Evolutionary conservation across 148 eudicot genomes (phyloP).

Genomic region (Suaeda aralocaspica): DNA sequence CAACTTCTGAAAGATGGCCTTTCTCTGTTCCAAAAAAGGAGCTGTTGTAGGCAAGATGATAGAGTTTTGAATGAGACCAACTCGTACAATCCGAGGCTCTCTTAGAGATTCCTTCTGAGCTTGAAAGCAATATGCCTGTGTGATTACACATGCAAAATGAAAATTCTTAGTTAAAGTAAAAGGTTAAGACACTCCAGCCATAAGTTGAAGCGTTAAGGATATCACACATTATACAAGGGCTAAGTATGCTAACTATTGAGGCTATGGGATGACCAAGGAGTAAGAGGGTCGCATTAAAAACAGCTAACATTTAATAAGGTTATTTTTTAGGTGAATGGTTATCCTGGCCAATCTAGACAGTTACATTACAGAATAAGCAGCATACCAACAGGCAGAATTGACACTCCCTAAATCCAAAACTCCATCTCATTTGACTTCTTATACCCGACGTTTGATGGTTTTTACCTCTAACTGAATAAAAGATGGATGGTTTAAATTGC

Average conservation of each 20-base stretch:
- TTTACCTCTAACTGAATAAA: neutral
- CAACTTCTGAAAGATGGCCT: constrained; percentile 71
- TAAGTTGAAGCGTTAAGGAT: neutral
- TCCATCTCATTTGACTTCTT: neutral
- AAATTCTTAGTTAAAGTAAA: neutral
- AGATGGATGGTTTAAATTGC: neutral
- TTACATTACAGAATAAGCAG: neutral
- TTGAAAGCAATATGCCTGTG: constrained; percentile 66
- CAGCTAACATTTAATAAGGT: neutral
- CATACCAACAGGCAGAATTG: neutral
- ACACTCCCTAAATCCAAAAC: neutral
- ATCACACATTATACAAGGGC: neutral
- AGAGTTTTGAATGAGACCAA: constrained; percentile 85
- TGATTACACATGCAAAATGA: neutral
- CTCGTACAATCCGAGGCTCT: constrained; percentile 73
- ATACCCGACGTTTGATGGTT: neutral
- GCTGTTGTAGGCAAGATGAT: constrained; percentile 72
- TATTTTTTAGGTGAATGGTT: neutral
- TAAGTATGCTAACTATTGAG: neutral
- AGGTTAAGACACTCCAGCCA: neutral
- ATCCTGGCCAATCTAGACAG: neutral
- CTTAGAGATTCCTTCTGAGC: constrained; percentile 81
- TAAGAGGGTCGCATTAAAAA: neutral
- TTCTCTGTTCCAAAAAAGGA: constrained; percentile 61
- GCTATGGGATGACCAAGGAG: neutral